Percentiles rank a stretch among this genome's conserved stretches.
Evolutionary conservation across 2,329 filamentous ascomycete species (phyloP).

Genomic region (Talaromyces albobiverticillius): DNA sequence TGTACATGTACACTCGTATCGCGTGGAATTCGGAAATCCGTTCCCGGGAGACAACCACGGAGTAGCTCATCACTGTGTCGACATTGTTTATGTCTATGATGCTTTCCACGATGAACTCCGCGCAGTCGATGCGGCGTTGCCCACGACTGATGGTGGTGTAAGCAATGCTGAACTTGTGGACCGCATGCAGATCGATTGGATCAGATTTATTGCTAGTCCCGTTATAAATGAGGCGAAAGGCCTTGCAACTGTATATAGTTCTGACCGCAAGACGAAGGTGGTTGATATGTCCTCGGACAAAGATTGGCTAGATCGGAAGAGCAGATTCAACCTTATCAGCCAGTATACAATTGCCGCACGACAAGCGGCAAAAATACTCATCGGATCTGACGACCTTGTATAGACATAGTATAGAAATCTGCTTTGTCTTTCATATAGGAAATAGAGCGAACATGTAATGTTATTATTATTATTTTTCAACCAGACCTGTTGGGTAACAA

Average conservation of each 20-base stretch:
- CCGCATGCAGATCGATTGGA: background rate
- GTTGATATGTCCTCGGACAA: conserved; percentile 2
- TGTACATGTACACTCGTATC: background rate
- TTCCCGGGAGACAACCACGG: background rate
- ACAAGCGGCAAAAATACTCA: background rate
- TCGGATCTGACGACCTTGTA: background rate
- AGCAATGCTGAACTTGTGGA: conserved; percentile 1
- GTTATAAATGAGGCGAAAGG: background rate
- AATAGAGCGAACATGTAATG: background rate
- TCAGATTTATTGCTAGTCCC: background rate
- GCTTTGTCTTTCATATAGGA: background rate
- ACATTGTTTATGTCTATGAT: conserved; percentile 1
- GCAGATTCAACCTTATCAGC: background rate
- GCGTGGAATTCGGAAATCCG: background rate
- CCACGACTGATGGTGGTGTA: background rate
- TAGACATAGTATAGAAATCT: background rate
- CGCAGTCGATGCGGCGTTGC: background rate
- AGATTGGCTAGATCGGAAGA: background rate
- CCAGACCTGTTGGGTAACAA: background rate
- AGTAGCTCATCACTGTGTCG: conserved; percentile 5
- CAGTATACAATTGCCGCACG: background rate
- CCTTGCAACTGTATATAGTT: conserved; percentile 2
- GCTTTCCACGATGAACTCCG: background rate
- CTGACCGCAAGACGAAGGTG: conserved; percentile 2
- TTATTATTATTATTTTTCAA: no score